A percentile compares a stretch with the other conserved stretches of the same genome.
Conservation (phyloP, 2,329 filamentous ascomycete species). For the Fusarium buxicola region DNA sequence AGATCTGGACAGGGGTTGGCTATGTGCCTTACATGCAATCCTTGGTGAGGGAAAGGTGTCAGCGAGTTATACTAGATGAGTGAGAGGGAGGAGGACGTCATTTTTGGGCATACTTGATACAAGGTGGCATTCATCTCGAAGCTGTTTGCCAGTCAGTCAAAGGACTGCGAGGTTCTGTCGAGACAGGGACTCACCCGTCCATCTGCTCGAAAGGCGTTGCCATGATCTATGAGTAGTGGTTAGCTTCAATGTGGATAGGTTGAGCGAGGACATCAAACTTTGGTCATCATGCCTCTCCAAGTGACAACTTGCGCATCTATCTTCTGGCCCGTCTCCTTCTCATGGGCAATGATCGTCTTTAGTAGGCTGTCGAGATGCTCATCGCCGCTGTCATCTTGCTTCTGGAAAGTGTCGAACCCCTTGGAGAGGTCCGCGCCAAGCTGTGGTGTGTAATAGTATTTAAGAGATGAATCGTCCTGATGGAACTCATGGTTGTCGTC, state of each 20-base stretch:
- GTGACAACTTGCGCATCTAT: constrained; percentile 86
- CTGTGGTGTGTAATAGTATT: constrained; percentile 86
- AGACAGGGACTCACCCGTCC: constrained; percentile 70
- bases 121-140: constrained; percentile 97
- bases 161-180: background rate
- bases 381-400: constrained; percentile 84
- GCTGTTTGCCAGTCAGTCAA: constrained; percentile 56
- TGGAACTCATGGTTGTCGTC: constrained; percentile 83
- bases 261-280: constrained; percentile 64
- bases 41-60: constrained; percentile 49
- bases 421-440: constrained; percentile 79
- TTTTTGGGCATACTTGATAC: constrained; percentile 77
- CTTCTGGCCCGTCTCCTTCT: constrained; percentile 73
- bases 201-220: constrained; percentile 83
- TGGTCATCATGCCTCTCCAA: constrained; percentile 99
- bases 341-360: constrained; percentile 77
- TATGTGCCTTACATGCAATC: constrained; percentile 62
- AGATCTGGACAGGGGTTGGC: background rate
- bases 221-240: constrained; percentile 77
- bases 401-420: constrained; percentile 85
- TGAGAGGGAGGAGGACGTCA: background rate
- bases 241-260: background rate
- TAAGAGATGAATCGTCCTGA: constrained; percentile 81
- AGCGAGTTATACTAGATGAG: constrained; percentile 1
- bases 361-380: constrained; percentile 90